These are phyloP conservation scores for Candida tallmaniae DNA, from an alignment of 805 yeast species.

Conservation along the genomic window DNA sequence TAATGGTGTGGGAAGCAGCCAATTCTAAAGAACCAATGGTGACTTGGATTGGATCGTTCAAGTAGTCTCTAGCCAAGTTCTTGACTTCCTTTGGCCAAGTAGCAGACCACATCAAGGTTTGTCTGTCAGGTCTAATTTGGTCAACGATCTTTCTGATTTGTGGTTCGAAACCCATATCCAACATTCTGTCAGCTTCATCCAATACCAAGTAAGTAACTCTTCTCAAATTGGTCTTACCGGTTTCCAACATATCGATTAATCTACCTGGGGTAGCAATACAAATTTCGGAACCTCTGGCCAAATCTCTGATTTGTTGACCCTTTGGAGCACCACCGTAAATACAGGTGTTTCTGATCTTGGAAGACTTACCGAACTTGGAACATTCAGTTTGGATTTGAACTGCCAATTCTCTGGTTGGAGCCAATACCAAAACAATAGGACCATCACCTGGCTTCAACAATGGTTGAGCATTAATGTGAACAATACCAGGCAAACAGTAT, in stretches of 20 bases:
- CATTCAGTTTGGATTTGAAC: slow-evolving; percentile 97
- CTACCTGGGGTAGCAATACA: slow-evolving; percentile 99
- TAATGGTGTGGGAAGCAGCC: slow-evolving; percentile 94
- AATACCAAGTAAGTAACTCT: slow-evolving; percentile 96
- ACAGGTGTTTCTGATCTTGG: slow-evolving; percentile 94
- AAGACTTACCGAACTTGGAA: slow-evolving; percentile 85
- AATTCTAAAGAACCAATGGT: slow-evolving; percentile 94
- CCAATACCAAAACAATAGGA: slow-evolving; percentile 90
- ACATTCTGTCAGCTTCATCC: slow-evolving; percentile 99
- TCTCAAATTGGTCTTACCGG: slow-evolving; percentile 88
- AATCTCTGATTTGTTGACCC: slow-evolving; percentile 96
- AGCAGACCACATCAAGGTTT: slow-evolving; percentile 99
- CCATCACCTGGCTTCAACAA: slow-evolving; percentile 92
- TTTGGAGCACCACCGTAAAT: slow-evolving; percentile 99
- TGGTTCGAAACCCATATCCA: slow-evolving; percentile 99
- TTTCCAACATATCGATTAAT: slow-evolving; percentile 94
- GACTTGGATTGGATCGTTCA: slow-evolving; percentile 92
- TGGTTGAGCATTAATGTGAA: slow-evolving; percentile 98
- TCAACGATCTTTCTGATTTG: slow-evolving; percentile 97
- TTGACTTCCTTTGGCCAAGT: slow-evolving; percentile 99
- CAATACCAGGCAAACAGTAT: slow-evolving; percentile 94
- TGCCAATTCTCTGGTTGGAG: slow-evolving; percentile 98
- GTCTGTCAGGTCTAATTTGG: slow-evolving; percentile 99
- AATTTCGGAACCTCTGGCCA: slow-evolving; percentile 93
- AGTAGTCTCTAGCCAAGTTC: slow-evolving; percentile 85